Evolutionary conservation across 169 alveolate species (phyloP).

Genomic region (Eimeria sp.): DNA sequence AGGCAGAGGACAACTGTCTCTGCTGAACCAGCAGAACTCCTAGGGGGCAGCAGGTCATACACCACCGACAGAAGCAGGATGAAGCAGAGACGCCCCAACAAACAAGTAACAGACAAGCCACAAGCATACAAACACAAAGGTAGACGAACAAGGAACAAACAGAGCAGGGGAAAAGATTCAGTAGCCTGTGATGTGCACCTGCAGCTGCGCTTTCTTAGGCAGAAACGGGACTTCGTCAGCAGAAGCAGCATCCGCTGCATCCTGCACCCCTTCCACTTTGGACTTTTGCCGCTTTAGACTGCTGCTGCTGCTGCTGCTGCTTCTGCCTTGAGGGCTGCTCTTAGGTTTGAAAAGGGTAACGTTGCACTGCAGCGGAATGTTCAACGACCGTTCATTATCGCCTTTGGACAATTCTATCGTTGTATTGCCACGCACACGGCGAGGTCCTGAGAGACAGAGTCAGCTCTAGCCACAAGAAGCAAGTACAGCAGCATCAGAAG

Average conservation of each 20-base stretch:
- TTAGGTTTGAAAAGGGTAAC: conserved; percentile 44
- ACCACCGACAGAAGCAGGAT: not conserved
- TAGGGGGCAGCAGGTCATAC: not conserved
- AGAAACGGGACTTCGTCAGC: conserved; percentile 23
- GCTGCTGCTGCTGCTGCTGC: not conserved
- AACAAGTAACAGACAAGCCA: not conserved
- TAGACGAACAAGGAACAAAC: not conserved
- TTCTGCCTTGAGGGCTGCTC: conserved; percentile 15
- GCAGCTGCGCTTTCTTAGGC: conserved; percentile 40
- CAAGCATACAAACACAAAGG: not conserved
- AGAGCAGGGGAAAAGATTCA: not conserved
- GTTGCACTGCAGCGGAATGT: conserved; percentile 55
- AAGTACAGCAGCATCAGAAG: not conserved
- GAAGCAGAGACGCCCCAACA: not conserved
- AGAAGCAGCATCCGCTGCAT: not conserved
- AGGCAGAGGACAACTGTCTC: not conserved
- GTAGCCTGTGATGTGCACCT: not conserved
- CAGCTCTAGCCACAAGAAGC: not conserved
- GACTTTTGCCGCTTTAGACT: conserved; percentile 4
- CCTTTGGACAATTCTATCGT: conserved; percentile 34
- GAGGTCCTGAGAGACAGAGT: conserved; percentile 34
- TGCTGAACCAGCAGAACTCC: not conserved
- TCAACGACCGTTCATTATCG: not conserved
- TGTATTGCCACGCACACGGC: conserved; percentile 50
- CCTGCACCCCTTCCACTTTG: not conserved